Conservation (phyloP, 164 flowering plant species). For the Vitis vinifera region ASM3070453v1 NC_081822.1:4671001-4671500, state of each 20-base stretch:
- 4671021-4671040: slow-evolving; percentile 30
- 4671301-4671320: slow-evolving; percentile 63
- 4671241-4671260: slow-evolving; percentile 56
- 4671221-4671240: slow-evolving; percentile 60
- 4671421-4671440: slow-evolving; percentile 80
- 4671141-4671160: slow-evolving; percentile 82
- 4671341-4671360: slow-evolving; percentile 36
- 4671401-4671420: slow-evolving; percentile 67
- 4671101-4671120: slow-evolving; percentile 33
- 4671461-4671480: slow-evolving; percentile 34
- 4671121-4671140: slow-evolving; percentile 45
- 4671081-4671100: slow-evolving; percentile 61
- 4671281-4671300: slow-evolving; percentile 74
- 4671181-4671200: slow-evolving; percentile 56
- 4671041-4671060: slow-evolving; percentile 34
- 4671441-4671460: slow-evolving; percentile 74
- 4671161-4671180: slow-evolving; percentile 34
- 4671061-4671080: slow-evolving; percentile 48
- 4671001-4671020: slow-evolving; percentile 28
- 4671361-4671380: slow-evolving; percentile 46
- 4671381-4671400: slow-evolving; percentile 57
- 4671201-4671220: slow-evolving; percentile 62
- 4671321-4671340: slow-evolving; percentile 70
- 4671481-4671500: slow-evolving; percentile 33
- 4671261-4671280: slow-evolving; percentile 67